Evolutionary conservation across 306 rosid species (phyloP).

Genomic region (Benincasa hispida): DNA sequence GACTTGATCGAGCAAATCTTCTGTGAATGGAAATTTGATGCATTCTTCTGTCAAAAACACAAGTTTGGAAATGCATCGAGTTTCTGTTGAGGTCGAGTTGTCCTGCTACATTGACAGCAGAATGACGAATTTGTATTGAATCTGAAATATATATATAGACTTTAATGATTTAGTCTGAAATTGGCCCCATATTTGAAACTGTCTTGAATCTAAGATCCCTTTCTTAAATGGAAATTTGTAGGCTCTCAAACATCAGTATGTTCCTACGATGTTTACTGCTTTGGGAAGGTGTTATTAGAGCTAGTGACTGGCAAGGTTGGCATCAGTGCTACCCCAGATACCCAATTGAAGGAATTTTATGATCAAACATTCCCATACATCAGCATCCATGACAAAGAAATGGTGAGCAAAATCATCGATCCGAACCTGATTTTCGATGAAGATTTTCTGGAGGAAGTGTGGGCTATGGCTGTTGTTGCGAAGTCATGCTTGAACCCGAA

Average conservation of each 20-base stretch:
- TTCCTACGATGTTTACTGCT: slow-evolving; percentile 82
- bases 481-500: slow-evolving; percentile 86
- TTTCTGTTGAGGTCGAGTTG: neutral
- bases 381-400: slow-evolving; percentile 75
- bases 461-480: slow-evolving; percentile 95
- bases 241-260: slow-evolving; percentile 58
- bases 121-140: no score
- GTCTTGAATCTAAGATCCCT: neutral
- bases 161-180: neutral
- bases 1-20: neutral
- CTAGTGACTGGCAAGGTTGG: slow-evolving; percentile 81
- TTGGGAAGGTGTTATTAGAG: slow-evolving; percentile 89
- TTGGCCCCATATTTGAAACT: neutral
- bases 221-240: slow-evolving; percentile 19
- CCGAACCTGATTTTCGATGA: slow-evolving; percentile 73
- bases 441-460: slow-evolving; percentile 88
- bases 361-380: slow-evolving; percentile 53
- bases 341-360: slow-evolving; percentile 47
- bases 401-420: slow-evolving; percentile 66
- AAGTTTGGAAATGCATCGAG: neutral
- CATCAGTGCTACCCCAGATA: slow-evolving; percentile 53
- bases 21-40: neutral
- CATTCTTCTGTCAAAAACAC: neutral
- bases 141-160: neutral
- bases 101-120: no score